Evolutionary conservation across 1,284 basidiomycete genomes (phyloP), one percentile per base, ranked within the genome.

Genomic region (Cryptococcus sp.): DNA sequence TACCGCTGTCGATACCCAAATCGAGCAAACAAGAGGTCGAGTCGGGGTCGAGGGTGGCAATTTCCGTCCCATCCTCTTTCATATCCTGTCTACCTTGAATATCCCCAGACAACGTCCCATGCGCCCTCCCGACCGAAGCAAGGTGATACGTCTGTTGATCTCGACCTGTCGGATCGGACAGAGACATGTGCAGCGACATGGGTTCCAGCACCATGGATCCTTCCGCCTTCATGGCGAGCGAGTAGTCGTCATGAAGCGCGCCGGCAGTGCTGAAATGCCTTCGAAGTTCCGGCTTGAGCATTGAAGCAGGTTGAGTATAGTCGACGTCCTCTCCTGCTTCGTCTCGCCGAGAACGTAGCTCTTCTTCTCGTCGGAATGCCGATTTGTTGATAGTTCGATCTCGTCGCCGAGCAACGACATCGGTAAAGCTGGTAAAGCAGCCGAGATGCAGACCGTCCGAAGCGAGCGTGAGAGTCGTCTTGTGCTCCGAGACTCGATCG

Each of bases 1-100:
- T 52, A 2, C 69, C 67, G 4, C 79, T 79, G 55, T 88, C 85
- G 7, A 82, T 75, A 10, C 76, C 74, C 32, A 78, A 65, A 50
- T 79, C 76, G 23, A 82, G 56, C 37, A 83, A 77, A 1, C 78
- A 58, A 32, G 80, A 76, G 12, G 79, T 50, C 0, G 85, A 82
- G 0, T 52, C 36, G 10, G 46, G 49, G 16, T 59, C 54, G 21
- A 72, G 53, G 1, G 38, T n/a, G 24, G 58, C 39, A 5, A 43
- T 41, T 34, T 72, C 66, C 5, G 11, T 25, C 2, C 58, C 62
- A 9, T 53, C 50, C 1, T 34, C 35, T 10, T 44, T 25, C 2
- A 56, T 22, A 9, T 45, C 43, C 12, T 49, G 47, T 16, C 25
- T 37, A 14, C 63, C 69, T 0, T 53, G 53, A 7, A 69, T 48